Percentiles rank a stretch among this genome's conserved stretches.
Conservation (phyloP, 495 filamentous ascomycete species). For the Poronia punctata region DNA sequence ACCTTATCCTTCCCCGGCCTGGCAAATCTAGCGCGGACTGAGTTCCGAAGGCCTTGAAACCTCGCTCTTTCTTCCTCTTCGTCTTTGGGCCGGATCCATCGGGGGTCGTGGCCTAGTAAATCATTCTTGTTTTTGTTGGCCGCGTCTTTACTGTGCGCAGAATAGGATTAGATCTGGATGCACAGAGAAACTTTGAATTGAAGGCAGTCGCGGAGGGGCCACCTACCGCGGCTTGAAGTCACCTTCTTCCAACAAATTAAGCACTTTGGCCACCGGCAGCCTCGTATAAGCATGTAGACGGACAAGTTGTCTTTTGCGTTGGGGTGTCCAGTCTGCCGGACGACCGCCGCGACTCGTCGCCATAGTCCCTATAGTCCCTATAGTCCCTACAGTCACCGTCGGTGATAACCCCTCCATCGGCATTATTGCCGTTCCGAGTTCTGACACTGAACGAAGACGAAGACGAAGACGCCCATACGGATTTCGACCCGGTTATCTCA, state of each 20-base stretch:
- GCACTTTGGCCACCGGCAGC: conserved; percentile 35
- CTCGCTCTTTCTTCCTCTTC: conserved; percentile 36
- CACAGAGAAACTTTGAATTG: not conserved
- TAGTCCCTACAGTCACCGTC: conserved; percentile 1
- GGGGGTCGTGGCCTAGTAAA: conserved; percentile 40
- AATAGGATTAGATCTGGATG: conserved; percentile 12
- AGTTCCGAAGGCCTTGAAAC: conserved; percentile 25
- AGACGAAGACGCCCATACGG: no score
- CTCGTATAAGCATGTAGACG: conserved; percentile 40
- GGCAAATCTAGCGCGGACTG: conserved; percentile 15
- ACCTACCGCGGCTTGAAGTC: conserved; percentile 36
- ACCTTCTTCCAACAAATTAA: conserved; percentile 36
- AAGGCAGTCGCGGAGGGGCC: not conserved
- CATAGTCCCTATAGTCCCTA: conserved; percentile 24
- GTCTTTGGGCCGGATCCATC: conserved; percentile 39
- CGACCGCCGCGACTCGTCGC: conserved; percentile 33
- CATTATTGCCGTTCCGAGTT: no score
- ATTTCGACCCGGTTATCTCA: no score
- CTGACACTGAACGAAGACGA: no score
- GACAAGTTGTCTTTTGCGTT: conserved; percentile 35
- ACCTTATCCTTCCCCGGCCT: no score
- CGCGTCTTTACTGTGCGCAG: conserved; percentile 32
- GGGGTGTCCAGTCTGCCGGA: conserved; percentile 39
- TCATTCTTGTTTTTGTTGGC: conserved; percentile 42
- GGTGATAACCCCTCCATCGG: no score